Percentiles rank a stretch among this genome's conserved stretches.
phyloP scores from a whole-genome alignment of 2,329 filamentous ascomycete genomes.

The Fusarium sacchari region DNA sequence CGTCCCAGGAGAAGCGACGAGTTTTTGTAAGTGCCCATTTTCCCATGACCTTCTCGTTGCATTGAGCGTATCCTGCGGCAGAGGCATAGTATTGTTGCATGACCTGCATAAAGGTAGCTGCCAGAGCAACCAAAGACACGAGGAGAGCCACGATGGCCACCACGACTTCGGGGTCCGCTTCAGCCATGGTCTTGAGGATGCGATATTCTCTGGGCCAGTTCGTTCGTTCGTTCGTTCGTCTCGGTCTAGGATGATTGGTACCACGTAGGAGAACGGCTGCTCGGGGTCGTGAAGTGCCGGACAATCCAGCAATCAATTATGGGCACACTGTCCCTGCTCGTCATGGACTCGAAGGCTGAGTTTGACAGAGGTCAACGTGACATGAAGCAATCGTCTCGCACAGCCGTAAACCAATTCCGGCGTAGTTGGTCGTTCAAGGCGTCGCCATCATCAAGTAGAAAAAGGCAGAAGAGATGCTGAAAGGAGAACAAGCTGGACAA shows the following conservation, averaged over 20 bases:
- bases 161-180: conserved; percentile 47
- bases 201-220: not conserved
- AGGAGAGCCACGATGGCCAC: conserved; percentile 58
- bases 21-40: conserved; percentile 55
- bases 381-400: not conserved
- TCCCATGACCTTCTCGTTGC: conserved; percentile 60
- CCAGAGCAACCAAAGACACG: conserved; percentile 58
- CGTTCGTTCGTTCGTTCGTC: conserved; percentile 14
- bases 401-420: conserved; percentile 5
- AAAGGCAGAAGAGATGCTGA: not conserved
- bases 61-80: conserved; percentile 60
- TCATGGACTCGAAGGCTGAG: not conserved
- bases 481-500: not conserved
- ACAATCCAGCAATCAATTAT: not conserved
- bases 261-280: not conserved
- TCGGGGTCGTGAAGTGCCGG: not conserved
- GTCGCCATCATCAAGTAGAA: conserved; percentile 12
- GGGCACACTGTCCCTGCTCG: not conserved
- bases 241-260: not conserved
- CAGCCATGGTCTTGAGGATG: conserved; percentile 19
- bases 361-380: not conserved
- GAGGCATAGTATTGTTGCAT: conserved; percentile 62
- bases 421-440: conserved; percentile 1
- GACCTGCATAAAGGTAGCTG: conserved; percentile 58
- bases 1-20: conserved; percentile 53